Conservation (phyloP, 1,139 yeast species). For the Maudiozyma humilis region DNA sequence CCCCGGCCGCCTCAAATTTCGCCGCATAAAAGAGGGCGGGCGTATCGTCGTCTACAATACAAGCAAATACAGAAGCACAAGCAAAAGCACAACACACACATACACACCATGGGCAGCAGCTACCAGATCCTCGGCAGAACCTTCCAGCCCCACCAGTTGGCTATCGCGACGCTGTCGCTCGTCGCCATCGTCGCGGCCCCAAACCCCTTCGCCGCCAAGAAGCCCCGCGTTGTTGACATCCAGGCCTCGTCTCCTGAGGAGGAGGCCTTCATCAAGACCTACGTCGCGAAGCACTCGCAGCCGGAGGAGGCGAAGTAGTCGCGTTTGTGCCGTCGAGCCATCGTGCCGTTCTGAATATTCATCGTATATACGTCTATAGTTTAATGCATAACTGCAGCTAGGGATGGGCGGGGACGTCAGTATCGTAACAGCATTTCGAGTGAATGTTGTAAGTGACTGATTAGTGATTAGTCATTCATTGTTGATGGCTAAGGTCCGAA, state of each 20-base stretch:
- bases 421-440: no score
- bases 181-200: slow-evolving; percentile 53
- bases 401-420: no score
- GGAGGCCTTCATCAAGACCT: slow-evolving; percentile 62
- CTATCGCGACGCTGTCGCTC: slow-evolving; percentile 59
- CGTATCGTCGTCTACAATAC: no score
- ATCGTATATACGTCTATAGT: no score
- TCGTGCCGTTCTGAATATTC: neutral
- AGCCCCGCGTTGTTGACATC: slow-evolving; percentile 57
- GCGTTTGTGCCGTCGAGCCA: neutral
- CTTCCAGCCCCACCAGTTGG: slow-evolving; percentile 65
- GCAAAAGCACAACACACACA: neutral
- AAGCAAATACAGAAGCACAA: neutral
- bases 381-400: no score
- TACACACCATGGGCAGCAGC: slow-evolving; percentile 62
- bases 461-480: no score
- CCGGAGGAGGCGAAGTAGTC: neutral
- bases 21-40: no score
- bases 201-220: slow-evolving; percentile 61
- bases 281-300: slow-evolving; percentile 11
- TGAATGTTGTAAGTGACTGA: no score
- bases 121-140: slow-evolving; percentile 70
- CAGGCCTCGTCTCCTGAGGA: slow-evolving; percentile 80
- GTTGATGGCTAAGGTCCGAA: no score
- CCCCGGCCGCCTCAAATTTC: neutral